Evolutionary conservation across 148 eudicot species (phyloP).

Genomic region (Rhododendron kiyosumense): DNA sequence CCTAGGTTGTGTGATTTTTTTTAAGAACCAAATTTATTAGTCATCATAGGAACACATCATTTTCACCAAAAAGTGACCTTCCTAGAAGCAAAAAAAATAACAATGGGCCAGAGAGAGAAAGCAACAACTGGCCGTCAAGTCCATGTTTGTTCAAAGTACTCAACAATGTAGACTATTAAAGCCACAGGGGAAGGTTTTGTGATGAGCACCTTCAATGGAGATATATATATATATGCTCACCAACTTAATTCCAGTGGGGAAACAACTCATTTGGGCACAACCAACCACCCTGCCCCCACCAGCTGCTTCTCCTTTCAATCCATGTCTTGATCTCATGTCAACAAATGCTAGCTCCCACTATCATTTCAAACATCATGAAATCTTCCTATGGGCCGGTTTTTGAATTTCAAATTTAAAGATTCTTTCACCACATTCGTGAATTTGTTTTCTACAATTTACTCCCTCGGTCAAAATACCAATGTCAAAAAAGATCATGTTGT

Average conservation of each 20-base stretch:
- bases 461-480: too few species aligned
- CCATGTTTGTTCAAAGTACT: background rate
- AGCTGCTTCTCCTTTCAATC: background rate
- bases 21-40: too few species aligned
- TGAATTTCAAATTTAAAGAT: background rate
- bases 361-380: background rate
- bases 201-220: background rate
- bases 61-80: background rate
- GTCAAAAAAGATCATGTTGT: background rate
- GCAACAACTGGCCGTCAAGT: background rate
- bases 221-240: background rate
- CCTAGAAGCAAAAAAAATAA: background rate
- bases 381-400: background rate
- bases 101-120: background rate
- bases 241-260: background rate
- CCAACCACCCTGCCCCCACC: slow-evolving; percentile 1
- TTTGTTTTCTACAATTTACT: background rate
- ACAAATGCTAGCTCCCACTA: background rate
- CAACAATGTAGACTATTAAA: background rate
- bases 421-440: background rate
- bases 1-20: too few species aligned
- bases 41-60: background rate
- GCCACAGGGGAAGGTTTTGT: background rate
- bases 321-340: background rate
- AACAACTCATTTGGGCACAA: background rate